Percentiles rank a stretch among this genome's conserved stretches.
phyloP scores from a whole-genome alignment of 352 stramenopile genomes.

The Phytophthora chlamydospora region DNA sequence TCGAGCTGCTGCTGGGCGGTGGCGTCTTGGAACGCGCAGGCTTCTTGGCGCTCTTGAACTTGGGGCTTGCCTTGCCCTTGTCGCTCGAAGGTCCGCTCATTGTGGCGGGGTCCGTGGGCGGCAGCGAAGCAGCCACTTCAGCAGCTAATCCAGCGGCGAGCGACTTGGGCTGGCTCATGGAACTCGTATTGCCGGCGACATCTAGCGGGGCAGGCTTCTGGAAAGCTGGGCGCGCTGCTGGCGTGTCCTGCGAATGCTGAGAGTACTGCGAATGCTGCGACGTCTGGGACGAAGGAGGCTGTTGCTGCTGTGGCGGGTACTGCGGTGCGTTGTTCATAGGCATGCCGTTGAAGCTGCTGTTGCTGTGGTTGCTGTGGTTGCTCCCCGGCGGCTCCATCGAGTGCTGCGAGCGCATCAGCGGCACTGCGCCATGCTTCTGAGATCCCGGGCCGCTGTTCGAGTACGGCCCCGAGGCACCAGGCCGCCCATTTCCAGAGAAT shows the following conservation, averaged over 20 bases:
- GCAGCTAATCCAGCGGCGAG: slow-evolving; percentile 11
- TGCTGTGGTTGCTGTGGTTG: slow-evolving; percentile 42
- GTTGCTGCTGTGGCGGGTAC: slow-evolving; percentile 15
- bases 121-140: slow-evolving; percentile 30
- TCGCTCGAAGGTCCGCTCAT: slow-evolving; percentile 66
- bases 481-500: slow-evolving; percentile 35
- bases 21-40: slow-evolving; percentile 71
- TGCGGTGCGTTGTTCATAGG: slow-evolving; percentile 15
- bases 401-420: slow-evolving; percentile 31
- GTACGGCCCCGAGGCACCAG: slow-evolving; percentile 18
- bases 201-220: slow-evolving; percentile 26
- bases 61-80: slow-evolving; percentile 74
- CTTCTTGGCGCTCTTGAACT: slow-evolving; percentile 71
- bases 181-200: slow-evolving; percentile 9
- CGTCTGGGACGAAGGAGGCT: slow-evolving; percentile 28
- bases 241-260: slow-evolving; percentile 12
- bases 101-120: slow-evolving; percentile 17
- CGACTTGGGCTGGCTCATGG: slow-evolving; percentile 27
- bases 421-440: slow-evolving; percentile 15
- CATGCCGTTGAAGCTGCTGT: slow-evolving; percentile 26
- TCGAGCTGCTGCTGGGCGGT: slow-evolving; percentile 75
- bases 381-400: slow-evolving; percentile 42
- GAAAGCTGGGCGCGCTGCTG: slow-evolving; percentile 14
- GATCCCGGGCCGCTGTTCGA: slow-evolving; percentile 26
- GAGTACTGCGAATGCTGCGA: slow-evolving; percentile 35